Base-by-base conservation (phyloP, 768 basidiomycete genomes). In the Trametes elegans region DNA sequence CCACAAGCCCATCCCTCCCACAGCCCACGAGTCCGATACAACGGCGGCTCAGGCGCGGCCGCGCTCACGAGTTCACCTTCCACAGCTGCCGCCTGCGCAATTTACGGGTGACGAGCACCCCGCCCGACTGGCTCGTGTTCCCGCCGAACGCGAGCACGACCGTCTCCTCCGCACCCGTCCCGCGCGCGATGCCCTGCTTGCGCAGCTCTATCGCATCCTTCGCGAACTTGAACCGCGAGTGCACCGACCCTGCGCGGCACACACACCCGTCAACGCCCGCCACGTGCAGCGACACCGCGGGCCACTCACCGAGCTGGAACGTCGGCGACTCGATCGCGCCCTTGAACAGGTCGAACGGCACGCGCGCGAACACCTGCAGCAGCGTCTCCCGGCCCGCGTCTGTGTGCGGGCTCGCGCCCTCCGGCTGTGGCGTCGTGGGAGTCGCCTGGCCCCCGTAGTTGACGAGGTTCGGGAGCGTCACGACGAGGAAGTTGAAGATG, bases 281-380 rank as follows among this genome's bases (percentile, higher is more conserved):
- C 16, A 39, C 27, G 39, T 27, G 39, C 11, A 32, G 29, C 29
- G 18, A 11, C 1, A 18, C n/a, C n/a, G n/a, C n/a, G n/a, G 11
- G 31, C 11, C 24, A 68, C 76, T 54, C 58, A 90, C 90, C 90
- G 58, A 93, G 88, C 68, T 85, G 81, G 74, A 92, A 91, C 23
- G 76, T 79, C 26, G 87, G 83, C 3, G 87, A 88, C 72, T 91
- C 89, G 50, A 93, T 79, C 34, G 87, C 89, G 19, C 78, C 77
- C 72, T 92, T 92, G 72, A 93, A 93, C 71, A 91, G 79, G 55
- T 93, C 91, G 69, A 93, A 95, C 3, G 93, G 91, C 42, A 93
- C 85, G 49, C 78, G 79, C 23, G 88, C 81, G 73, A 87, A 93
- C 58, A 91, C 77, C 63, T 84, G 83, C 61, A 91, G 71, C 39